These are phyloP conservation scores for Arthonia radiata DNA, from an alignment of 495 filamentous ascomycete species.

Conservation along the genomic window DNA sequence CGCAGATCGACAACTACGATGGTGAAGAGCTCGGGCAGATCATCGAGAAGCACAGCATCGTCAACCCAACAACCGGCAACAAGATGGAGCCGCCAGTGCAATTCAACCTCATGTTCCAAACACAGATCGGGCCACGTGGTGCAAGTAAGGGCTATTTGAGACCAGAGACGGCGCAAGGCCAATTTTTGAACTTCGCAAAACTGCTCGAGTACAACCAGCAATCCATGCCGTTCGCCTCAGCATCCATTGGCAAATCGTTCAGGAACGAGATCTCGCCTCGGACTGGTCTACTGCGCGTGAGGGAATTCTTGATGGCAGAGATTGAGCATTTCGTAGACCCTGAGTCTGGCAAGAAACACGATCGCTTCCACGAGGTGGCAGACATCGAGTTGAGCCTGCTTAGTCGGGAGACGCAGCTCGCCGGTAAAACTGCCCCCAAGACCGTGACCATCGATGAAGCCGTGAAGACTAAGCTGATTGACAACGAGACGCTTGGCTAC, in stretches of 20 bases:
- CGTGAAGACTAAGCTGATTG: slow-evolving; percentile 39
- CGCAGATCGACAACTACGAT: slow-evolving; percentile 46
- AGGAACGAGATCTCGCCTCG: slow-evolving; percentile 51
- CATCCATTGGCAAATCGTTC: slow-evolving; percentile 55
- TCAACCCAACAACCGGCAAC: slow-evolving; percentile 34
- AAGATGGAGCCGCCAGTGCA: slow-evolving; percentile 35
- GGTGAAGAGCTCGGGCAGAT: slow-evolving; percentile 41
- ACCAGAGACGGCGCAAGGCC: slow-evolving; percentile 47
- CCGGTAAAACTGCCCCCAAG: slow-evolving; percentile 35
- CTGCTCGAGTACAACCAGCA: slow-evolving; percentile 56
- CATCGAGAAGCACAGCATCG: slow-evolving; percentile 40
- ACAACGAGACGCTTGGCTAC: slow-evolving; percentile 76
- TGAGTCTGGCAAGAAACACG: slow-evolving; percentile 43
- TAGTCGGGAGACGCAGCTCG: slow-evolving; percentile 44
- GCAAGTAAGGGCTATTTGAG: slow-evolving; percentile 37
- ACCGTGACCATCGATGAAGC: slow-evolving; percentile 43
- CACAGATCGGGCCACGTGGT: slow-evolving; percentile 39
- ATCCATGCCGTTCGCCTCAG: slow-evolving; percentile 50
- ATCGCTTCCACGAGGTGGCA: slow-evolving; percentile 40
- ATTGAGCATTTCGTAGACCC: slow-evolving; percentile 67
- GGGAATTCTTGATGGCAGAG: slow-evolving; percentile 57
- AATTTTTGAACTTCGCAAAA: slow-evolving; percentile 54
- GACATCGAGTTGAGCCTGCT: slow-evolving; percentile 42
- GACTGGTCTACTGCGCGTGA: slow-evolving; percentile 37
- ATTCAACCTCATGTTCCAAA: slow-evolving; percentile 59